Evolutionary conservation across 805 yeast species (phyloP), one percentile per base, ranked within the genome.

Genomic region (Torulaspora delbrueckii): DNA sequence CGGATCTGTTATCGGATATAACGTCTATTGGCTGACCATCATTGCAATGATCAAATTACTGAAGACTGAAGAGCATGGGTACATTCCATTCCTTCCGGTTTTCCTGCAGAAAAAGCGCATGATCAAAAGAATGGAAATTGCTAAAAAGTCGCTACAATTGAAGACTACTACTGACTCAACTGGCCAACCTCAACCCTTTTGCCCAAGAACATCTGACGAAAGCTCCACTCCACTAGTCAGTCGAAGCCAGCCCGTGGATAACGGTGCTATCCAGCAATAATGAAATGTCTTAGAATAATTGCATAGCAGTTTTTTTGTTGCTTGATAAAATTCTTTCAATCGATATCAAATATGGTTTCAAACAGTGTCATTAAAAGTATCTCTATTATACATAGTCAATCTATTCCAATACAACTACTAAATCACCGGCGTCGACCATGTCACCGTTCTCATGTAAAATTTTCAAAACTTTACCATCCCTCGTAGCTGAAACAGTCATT

Each of bases 341-440:
- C 8, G n/a, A 26, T 10, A 12, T n/a, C n/a, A 5, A 26, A 26
- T 12, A 13, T 7, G 8, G 8, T 12, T 12, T 8, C n/a, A 26
- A 12, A 7, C 12, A 32, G 32, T 18, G n/a, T 27, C 36, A 28
- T 32, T 14, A 18, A 38, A 24, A 24, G n/a, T 19, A 4, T 30
- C 6, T 9, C 12, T 16, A 31, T 13, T 31, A 31, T 31, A 31
- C 14, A 31, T 9, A 14, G 12, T 10, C n/a, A 25, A 13, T 18
- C 27, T 30, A 49, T 40, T 50, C 51, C 14, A 59, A 30, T 19
- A 90, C 96, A 41, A 84, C 97, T 38, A 93, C 96, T 51, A 88
- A 69, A 65, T 93, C 98, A 52, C 99, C 99, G 32, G 96, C 88
- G 49, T 91, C 97, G 33, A 91, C 95, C 85, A 93, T 86, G 60